Percentiles rank a stretch among this genome's conserved stretches.
phyloP scores from a whole-genome alignment of 768 basidiomycete species.

The Boletus fagicola region DNA sequence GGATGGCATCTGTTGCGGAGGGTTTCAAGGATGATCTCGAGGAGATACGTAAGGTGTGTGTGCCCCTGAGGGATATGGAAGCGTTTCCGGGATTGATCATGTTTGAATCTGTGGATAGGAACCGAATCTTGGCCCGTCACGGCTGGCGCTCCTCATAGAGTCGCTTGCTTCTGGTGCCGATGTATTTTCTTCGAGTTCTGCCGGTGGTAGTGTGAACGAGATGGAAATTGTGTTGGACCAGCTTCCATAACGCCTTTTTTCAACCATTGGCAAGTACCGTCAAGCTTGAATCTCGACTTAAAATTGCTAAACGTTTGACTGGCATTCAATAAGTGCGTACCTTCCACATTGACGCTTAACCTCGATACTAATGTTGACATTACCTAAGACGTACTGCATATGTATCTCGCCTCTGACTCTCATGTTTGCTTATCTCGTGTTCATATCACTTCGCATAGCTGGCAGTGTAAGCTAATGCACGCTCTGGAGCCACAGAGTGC shows the following conservation, averaged over 20 bases:
- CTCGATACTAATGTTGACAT: not conserved
- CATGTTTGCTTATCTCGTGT: not conserved
- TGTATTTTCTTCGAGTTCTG: constrained; percentile 53
- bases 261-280: not conserved
- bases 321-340: not conserved
- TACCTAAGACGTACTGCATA: not conserved
- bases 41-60: constrained; percentile 71
- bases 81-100: not conserved
- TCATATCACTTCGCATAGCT: not conserved
- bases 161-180: constrained; percentile 79
- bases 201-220: constrained; percentile 49
- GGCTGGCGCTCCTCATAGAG: constrained; percentile 74
- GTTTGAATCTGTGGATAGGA: constrained; percentile 39
- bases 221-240: constrained; percentile 69
- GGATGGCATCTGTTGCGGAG: constrained; percentile 82
- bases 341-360: not conserved
- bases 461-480: not conserved
- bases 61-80: not conserved
- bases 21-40: constrained; percentile 85
- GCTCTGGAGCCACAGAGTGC: not conserved
- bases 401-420: not conserved
- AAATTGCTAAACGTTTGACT: not conserved
- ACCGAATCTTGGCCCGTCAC: constrained; percentile 64
- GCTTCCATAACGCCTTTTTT: constrained; percentile 6
- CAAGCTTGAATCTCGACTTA: not conserved